These are phyloP conservation scores for Beauveria varroae DNA, from an alignment of 2,329 filamentous ascomycete species.

Conservation along the genomic window DNA sequence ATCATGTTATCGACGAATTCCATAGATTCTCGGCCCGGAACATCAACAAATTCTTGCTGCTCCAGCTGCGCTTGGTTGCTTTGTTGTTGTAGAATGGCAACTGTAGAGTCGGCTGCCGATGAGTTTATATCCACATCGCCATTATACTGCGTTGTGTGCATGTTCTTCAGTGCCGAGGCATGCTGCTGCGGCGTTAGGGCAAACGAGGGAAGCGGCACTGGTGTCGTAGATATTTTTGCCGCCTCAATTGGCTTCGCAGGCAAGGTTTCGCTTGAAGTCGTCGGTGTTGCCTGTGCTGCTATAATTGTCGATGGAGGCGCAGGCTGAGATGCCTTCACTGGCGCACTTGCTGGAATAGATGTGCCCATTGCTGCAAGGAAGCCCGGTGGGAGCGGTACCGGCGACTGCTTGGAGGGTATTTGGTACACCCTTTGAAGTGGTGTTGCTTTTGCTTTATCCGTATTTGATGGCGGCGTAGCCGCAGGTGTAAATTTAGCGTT, in stretches of 20 bases:
- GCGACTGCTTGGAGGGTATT: conserved; percentile 34
- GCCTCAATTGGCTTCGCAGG: background rate
- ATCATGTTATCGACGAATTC: conserved; percentile 47
- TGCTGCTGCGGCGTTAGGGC: conserved; percentile 5
- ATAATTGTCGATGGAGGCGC: background rate
- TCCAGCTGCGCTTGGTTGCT: conserved; percentile 13
- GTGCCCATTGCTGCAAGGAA: conserved; percentile 34
- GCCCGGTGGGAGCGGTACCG: conserved; percentile 36
- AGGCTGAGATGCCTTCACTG: conserved; percentile 12
- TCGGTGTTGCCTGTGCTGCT: background rate
- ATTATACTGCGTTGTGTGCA: background rate
- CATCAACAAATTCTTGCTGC: conserved; percentile 31
- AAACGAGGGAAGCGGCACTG: conserved; percentile 24
- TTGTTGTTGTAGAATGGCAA: background rate
- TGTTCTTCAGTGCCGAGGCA: background rate
- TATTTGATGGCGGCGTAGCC: conserved; percentile 8
- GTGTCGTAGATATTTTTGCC: conserved; percentile 21
- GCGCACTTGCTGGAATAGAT: conserved; percentile 15
- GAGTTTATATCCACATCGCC: background rate
- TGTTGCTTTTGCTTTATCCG: conserved; percentile 19
- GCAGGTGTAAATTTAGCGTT: conserved; percentile 12
- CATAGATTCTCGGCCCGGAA: conserved; percentile 37
- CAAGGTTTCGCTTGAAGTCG: background rate
- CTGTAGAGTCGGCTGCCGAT: no score
- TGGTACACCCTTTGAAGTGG: conserved; percentile 24